A percentile compares a stretch with the other conserved stretches of the same genome.
phyloP scores from a whole-genome alignment of 2,329 filamentous ascomycete species.

The Chaetomiaceae sp. region DNA sequence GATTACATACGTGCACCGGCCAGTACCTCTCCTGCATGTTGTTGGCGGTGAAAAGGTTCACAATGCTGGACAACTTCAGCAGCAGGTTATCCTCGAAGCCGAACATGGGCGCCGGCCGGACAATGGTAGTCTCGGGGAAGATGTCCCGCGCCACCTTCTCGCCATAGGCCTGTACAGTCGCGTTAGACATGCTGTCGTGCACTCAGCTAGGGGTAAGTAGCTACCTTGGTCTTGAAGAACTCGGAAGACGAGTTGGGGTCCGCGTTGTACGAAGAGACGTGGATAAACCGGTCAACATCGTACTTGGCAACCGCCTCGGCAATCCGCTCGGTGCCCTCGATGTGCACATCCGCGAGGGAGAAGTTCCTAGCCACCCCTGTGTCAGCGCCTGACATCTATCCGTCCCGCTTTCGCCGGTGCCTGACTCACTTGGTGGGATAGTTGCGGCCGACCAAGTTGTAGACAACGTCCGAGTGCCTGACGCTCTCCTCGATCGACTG shows the following conservation, averaged over 20 bases:
- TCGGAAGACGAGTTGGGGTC: conserved; percentile 73
- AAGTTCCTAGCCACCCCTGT: conserved; percentile 86
- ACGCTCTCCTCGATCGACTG: conserved; percentile 95
- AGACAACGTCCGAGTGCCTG: conserved; percentile 93
- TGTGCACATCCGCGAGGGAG: conserved; percentile 82
- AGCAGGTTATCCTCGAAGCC: conserved; percentile 93
- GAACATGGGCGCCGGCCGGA: conserved; percentile 88
- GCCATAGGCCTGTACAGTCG: conserved; percentile 57
- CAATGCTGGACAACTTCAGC: conserved; percentile 72
- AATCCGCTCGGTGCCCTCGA: conserved; percentile 89
- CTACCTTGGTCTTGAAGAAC: conserved; percentile 85
- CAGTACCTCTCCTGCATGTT: conserved; percentile 87
- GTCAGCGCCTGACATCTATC: conserved; percentile 28
- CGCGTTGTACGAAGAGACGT: conserved; percentile 93
- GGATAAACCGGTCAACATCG: conserved; percentile 93
- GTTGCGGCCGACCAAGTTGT: conserved; percentile 89
- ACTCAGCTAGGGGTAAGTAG: neutral
- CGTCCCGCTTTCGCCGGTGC: neutral
- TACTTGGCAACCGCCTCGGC: conserved; percentile 94
- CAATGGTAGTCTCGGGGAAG: conserved; percentile 95
- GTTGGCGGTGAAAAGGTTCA: conserved; percentile 85
- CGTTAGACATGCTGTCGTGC: conserved; percentile 14
- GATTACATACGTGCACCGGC: conserved; percentile 73
- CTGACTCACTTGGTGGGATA: conserved; percentile 86
- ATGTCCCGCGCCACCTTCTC: conserved; percentile 82